Percentiles rank a stretch among this genome's conserved stretches.
Conservation (phyloP, 2,329 filamentous ascomycete species). For the Cordyceps sp. region DNA sequence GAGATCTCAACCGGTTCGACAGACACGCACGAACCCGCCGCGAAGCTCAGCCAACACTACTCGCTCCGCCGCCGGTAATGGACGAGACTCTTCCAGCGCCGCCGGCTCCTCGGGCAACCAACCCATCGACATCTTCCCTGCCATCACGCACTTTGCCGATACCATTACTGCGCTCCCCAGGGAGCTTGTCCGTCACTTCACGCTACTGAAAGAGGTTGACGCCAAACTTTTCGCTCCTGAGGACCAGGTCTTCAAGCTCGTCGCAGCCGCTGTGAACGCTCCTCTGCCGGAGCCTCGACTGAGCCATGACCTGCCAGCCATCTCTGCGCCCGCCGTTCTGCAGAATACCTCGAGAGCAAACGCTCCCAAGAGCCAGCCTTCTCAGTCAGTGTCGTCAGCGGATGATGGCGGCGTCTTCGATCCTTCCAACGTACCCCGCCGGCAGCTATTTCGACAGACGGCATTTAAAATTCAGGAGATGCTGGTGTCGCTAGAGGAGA, state of each 20-base stretch:
- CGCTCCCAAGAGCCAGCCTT: slow-evolving; percentile 16
- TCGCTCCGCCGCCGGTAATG: slow-evolving; percentile 21
- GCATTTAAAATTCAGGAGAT: slow-evolving; percentile 68
- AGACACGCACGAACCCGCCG: slow-evolving; percentile 47
- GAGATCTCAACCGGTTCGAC: slow-evolving; percentile 46
- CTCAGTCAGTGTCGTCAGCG: slow-evolving; percentile 20
- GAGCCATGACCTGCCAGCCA: slow-evolving; percentile 19
- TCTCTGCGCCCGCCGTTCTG: no score
- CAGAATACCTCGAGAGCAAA: no score
- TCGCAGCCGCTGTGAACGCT: slow-evolving; percentile 44
- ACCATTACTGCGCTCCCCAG: slow-evolving; percentile 82
- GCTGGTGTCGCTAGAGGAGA: slow-evolving; percentile 85
- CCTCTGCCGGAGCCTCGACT: slow-evolving; percentile 28
- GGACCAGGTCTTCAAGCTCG: slow-evolving; percentile 60
- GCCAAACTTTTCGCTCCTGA: slow-evolving; percentile 87
- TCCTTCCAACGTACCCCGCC: slow-evolving; percentile 43
- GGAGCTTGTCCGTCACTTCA: slow-evolving; percentile 91
- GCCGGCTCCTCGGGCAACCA: slow-evolving; percentile 31
- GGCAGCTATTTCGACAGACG: slow-evolving; percentile 63
- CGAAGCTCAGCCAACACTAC: slow-evolving; percentile 32
- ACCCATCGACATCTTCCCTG: slow-evolving; percentile 50
- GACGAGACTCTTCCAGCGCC: slow-evolving; percentile 27
- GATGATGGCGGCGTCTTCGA: slow-evolving; percentile 31
- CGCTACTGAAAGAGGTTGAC: slow-evolving; percentile 91
- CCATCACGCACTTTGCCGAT: slow-evolving; percentile 67